A percentile compares a stretch with the other conserved stretches of the same genome.
phyloP scores from a whole-genome alignment of 2,329 filamentous ascomycete species.

The Sporothrix mexicana region DNA sequence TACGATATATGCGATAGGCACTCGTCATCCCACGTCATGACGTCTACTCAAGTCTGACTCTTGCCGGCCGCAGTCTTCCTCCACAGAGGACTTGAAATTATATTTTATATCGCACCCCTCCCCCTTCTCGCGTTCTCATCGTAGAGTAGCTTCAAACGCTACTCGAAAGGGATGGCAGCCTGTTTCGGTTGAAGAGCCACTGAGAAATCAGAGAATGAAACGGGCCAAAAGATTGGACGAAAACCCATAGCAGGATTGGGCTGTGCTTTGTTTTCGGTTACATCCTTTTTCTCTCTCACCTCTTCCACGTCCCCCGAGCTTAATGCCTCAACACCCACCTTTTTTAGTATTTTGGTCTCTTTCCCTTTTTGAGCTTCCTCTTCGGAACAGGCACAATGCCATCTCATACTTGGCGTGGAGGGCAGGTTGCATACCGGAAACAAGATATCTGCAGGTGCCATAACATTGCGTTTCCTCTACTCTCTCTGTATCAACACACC shows the following conservation, averaged over 20 bases:
- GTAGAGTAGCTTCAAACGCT: neutral
- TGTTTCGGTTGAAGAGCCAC: neutral
- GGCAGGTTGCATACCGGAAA: neutral
- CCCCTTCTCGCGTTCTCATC: neutral
- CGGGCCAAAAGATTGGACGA: neutral
- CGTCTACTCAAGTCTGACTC: neutral
- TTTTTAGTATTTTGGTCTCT: neutral
- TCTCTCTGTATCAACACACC: constrained; percentile 1
- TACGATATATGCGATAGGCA: constrained; percentile 1
- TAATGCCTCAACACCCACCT: constrained; percentile 12
- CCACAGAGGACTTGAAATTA: too few relatives aligned
- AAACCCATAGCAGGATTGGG: neutral
- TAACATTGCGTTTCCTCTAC: too few relatives aligned
- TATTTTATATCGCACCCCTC: constrained; percentile 4
- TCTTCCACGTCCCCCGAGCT: neutral
- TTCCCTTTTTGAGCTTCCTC: too few relatives aligned
- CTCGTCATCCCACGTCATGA: constrained; percentile 30
- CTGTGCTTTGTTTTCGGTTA: neutral
- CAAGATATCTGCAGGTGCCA: neutral
- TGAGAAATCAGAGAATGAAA: neutral
- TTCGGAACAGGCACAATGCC: neutral
- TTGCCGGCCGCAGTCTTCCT: neutral
- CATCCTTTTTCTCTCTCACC: neutral
- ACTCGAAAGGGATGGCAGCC: neutral
- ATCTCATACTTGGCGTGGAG: neutral